Conservation (phyloP, 2,329 filamentous ascomycete species). For the Pyrenophora graminea region DNA sequence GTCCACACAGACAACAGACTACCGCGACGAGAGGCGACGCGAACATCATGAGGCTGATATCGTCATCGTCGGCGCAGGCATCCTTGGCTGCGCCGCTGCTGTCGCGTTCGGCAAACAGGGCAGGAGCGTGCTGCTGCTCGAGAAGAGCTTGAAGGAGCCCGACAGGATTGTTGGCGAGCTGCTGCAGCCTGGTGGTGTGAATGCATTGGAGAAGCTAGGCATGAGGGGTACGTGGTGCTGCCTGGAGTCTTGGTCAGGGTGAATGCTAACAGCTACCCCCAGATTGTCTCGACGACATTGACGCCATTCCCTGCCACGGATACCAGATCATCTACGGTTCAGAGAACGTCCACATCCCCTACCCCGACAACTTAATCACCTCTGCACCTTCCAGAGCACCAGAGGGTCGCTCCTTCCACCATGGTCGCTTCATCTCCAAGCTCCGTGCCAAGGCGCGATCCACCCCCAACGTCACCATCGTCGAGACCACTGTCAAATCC, state of each 20-base stretch:
- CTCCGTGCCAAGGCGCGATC: slow-evolving; percentile 74
- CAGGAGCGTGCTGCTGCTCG: slow-evolving; percentile 85
- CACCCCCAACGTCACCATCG: slow-evolving; percentile 82
- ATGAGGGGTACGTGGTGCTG: slow-evolving; percentile 52
- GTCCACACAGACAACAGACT: slow-evolving; percentile 23
- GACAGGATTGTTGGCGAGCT: slow-evolving; percentile 96
- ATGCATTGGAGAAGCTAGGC: slow-evolving; percentile 78
- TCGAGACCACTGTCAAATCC: slow-evolving; percentile 84
- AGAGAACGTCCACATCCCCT: slow-evolving; percentile 73
- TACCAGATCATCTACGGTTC: slow-evolving; percentile 87
- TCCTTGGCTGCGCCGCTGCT: slow-evolving; percentile 86
- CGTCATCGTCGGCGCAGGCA: slow-evolving; percentile 87
- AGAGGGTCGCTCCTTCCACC: slow-evolving; percentile 84
- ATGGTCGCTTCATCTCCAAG: slow-evolving; percentile 87
- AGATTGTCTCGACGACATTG: slow-evolving; percentile 86
- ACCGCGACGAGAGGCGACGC: slow-evolving; percentile 53
- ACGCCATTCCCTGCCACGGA: slow-evolving; percentile 78
- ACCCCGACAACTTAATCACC: slow-evolving; percentile 64
- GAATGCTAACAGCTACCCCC: slow-evolving; percentile 13
- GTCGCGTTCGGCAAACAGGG: slow-evolving; percentile 85
- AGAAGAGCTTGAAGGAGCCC: slow-evolving; percentile 87
- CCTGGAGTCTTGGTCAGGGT: neutral
- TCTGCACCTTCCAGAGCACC: slow-evolving; percentile 51
- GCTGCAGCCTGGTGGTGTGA: slow-evolving; percentile 87
- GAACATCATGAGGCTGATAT: slow-evolving; percentile 73